Conservation (phyloP, 306 rosid genomes). For the Gastrolobium villosum region DNA sequence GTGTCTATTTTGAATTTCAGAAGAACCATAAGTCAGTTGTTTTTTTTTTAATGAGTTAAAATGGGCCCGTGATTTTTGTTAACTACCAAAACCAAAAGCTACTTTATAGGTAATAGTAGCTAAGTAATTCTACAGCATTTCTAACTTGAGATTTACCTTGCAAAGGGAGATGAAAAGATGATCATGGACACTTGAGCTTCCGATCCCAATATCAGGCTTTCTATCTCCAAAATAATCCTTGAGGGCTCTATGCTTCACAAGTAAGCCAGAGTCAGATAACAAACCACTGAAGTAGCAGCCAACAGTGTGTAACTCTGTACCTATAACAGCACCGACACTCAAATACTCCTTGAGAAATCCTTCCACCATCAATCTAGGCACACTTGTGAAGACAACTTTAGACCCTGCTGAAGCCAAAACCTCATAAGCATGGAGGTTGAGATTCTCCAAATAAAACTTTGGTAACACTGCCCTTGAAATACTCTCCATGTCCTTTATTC, state of each 20-base stretch:
- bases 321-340: constrained; percentile 66
- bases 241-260: constrained; percentile 75
- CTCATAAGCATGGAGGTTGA: constrained; percentile 66
- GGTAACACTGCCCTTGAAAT: constrained; percentile 78
- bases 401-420: constrained; percentile 63
- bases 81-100: too few species aligned
- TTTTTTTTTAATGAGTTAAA: too few species aligned
- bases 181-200: constrained; percentile 68
- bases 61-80: too few species aligned
- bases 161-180: constrained; percentile 76
- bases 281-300: constrained; percentile 78
- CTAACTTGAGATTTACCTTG: constrained; percentile 64
- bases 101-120: neutral
- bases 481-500: constrained; percentile 63
- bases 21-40: too few species aligned
- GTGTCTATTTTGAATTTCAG: too few species aligned
- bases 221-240: constrained; percentile 74
- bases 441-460: constrained; percentile 84
- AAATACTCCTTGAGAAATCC: constrained; percentile 78
- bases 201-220: constrained; percentile 82
- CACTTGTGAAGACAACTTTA: constrained; percentile 69
- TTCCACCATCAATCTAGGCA: constrained; percentile 88
- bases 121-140: neutral
- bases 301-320: constrained; percentile 72
- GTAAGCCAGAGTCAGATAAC: constrained; percentile 60